These are phyloP conservation scores for Geosmithia flava DNA, from an alignment of 2,329 filamentous ascomycete genomes.

Conservation along the genomic window DNA sequence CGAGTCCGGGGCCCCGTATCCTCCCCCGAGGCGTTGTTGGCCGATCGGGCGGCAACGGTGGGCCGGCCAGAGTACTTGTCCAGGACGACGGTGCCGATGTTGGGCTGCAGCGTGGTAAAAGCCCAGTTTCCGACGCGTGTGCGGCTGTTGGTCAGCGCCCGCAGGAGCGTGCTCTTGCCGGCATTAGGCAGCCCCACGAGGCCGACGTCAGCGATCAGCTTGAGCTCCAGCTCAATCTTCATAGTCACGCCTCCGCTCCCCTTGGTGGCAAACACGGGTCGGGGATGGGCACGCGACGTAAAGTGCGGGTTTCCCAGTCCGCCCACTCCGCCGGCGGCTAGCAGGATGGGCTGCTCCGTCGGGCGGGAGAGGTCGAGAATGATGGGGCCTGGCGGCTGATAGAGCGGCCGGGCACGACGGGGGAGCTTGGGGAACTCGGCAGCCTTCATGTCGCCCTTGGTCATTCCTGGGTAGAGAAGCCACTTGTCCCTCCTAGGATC, in stretches of 20 bases:
- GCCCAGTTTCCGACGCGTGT: slow-evolving; percentile 90
- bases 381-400: slow-evolving; percentile 64
- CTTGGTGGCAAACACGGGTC: slow-evolving; percentile 79
- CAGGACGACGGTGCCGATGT: slow-evolving; percentile 89
- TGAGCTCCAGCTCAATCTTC: slow-evolving; percentile 78
- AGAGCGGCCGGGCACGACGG: slow-evolving; percentile 37
- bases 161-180: slow-evolving; percentile 85
- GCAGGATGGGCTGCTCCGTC: slow-evolving; percentile 71
- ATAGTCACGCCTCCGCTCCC: slow-evolving; percentile 71
- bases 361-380: slow-evolving; percentile 61
- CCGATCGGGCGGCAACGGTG: slow-evolving; percentile 14
- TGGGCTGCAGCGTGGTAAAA: slow-evolving; percentile 90
- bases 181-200: slow-evolving; percentile 92
- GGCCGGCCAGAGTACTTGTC: slow-evolving; percentile 77
- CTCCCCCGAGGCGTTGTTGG: slow-evolving; percentile 15
- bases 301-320: slow-evolving; percentile 94
- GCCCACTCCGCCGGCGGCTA: slow-evolving; percentile 79
- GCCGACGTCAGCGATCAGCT: slow-evolving; percentile 88
- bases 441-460: slow-evolving; percentile 51
- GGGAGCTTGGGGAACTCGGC: slow-evolving; percentile 38
- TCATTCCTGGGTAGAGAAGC: slow-evolving; percentile 72
- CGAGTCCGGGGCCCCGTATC: slow-evolving; percentile 45
- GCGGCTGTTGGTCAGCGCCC: slow-evolving; percentile 77
- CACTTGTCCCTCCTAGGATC: slow-evolving; percentile 56
- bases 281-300: slow-evolving; percentile 57